A percentile compares a stretch with the other conserved stretches of the same genome.
Evolutionary conservation across 1,284 basidiomycete species (phyloP).

Genomic region (Polyporus tsugae): DNA sequence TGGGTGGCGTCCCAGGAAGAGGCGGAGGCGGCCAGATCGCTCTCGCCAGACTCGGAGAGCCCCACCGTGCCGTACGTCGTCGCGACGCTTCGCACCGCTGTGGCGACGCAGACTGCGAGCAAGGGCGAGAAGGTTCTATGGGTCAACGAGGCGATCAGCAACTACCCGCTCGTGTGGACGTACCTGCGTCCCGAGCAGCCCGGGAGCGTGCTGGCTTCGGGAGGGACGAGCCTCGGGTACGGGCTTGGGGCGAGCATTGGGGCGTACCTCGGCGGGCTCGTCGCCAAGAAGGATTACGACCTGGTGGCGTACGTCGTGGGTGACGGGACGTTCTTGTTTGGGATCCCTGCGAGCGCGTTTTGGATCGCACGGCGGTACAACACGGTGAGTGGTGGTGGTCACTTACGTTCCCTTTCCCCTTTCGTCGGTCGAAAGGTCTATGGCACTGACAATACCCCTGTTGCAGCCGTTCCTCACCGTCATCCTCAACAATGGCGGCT

Average conservation of each 20-base stretch:
- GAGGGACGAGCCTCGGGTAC: conserved; percentile 72
- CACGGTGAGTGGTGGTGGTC: conserved; percentile 65
- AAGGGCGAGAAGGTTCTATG: conserved; percentile 53
- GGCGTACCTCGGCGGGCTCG: conserved; percentile 54
- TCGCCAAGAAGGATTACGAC: conserved; percentile 49
- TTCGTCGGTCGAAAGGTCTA: too few relatives aligned
- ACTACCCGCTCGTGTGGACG: conserved; percentile 59
- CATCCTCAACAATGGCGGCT: conserved; percentile 75
- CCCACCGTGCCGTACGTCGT: conserved; percentile 60
- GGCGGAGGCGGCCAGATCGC: conserved; percentile 26
- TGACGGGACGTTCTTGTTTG: conserved; percentile 74
- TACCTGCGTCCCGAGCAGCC: conserved; percentile 62
- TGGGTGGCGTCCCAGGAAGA: conserved; percentile 40
- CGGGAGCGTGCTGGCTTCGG: conserved; percentile 60
- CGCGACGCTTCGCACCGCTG: conserved; percentile 53
- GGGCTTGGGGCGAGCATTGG: conserved; percentile 70
- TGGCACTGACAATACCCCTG: background rate
- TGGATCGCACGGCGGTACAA: conserved; percentile 77
- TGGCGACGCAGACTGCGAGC: conserved; percentile 47
- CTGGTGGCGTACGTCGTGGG: conserved; percentile 67
- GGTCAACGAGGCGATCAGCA: conserved; percentile 72
- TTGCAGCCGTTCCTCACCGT: conserved; percentile 66
- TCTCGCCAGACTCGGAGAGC: conserved; percentile 24
- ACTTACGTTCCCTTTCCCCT: too few relatives aligned
- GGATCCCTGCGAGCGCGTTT: conserved; percentile 68